Evolutionary conservation across 1,139 yeast genomes (phyloP).

Genomic region (Kodamaea plutei): DNA sequence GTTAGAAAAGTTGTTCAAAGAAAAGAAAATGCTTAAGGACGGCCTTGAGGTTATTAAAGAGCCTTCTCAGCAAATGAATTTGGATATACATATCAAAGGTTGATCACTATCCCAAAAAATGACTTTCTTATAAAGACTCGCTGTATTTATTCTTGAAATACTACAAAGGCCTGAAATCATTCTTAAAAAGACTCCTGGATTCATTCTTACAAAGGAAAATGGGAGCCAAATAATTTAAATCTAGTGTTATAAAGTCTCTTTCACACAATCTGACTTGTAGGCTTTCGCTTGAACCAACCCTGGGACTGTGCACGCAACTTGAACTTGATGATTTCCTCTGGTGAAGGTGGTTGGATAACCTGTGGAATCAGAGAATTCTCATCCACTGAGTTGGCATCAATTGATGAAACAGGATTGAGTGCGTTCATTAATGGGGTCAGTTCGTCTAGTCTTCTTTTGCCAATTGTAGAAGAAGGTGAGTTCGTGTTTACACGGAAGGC

Average conservation of each 20-base stretch:
- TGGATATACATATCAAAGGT: conserved; percentile 14
- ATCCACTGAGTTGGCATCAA: conserved; percentile 16
- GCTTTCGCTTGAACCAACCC: no score
- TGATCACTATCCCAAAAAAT: no score
- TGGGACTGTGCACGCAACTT: conserved; percentile 17
- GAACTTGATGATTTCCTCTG: conserved; percentile 27
- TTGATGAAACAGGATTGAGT: conserved; percentile 3
- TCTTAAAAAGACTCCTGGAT: no score
- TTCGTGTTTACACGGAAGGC: conserved; percentile 5
- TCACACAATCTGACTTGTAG: no score
- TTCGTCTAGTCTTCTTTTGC: conserved; percentile 2
- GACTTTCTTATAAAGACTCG: no score
- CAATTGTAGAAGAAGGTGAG: conserved; percentile 2
- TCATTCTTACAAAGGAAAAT: no score
- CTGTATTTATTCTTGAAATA: no score
- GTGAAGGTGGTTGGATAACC: conserved; percentile 40
- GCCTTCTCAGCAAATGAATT: conserved; percentile 7
- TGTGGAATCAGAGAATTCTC: conserved; percentile 22
- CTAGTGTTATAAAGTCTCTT: no score
- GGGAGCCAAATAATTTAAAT: no score
- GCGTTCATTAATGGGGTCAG: neutral
- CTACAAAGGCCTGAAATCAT: no score
- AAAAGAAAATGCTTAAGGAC: conserved; percentile 33
- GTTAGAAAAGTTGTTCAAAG: conserved; percentile 54
- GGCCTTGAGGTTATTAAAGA: conserved; percentile 7